Evolutionary conservation across 257 asterid genomes (phyloP).

Genomic region (Linderniella brevidens): DNA sequence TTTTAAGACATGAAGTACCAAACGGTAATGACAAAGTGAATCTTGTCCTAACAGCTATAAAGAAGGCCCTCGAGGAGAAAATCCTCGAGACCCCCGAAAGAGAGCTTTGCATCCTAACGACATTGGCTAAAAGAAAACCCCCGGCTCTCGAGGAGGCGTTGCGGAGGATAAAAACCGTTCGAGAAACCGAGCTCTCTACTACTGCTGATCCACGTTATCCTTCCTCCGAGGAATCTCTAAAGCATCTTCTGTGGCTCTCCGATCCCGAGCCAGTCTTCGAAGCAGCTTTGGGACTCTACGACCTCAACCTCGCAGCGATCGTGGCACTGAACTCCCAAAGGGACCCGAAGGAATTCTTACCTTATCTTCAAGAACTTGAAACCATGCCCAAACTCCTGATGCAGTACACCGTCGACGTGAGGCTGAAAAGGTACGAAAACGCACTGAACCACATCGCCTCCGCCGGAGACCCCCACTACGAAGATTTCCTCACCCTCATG

Average conservation of each 20-base stretch:
- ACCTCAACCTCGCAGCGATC: conserved; percentile 91
- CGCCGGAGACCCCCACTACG: conserved; percentile 66
- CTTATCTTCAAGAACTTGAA: conserved; percentile 77
- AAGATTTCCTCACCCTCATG: conserved; percentile 55
- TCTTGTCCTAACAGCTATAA: conserved; percentile 39
- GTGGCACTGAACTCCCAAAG: conserved; percentile 89
- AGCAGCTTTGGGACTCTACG: conserved; percentile 93
- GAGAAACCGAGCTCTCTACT: conserved; percentile 67
- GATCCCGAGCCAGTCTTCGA: conserved; percentile 79
- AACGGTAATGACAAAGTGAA: conserved; percentile 37
- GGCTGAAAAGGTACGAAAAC: conserved; percentile 55
- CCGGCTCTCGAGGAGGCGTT: conserved; percentile 87
- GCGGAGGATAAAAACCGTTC: conserved; percentile 57
- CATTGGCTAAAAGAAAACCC: conserved; percentile 69
- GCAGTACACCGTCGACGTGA: conserved; percentile 78
- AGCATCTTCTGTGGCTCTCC: conserved; percentile 84
- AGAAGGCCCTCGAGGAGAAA: conserved; percentile 77
- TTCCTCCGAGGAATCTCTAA: conserved; percentile 88
- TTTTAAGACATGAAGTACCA: conserved; percentile 15
- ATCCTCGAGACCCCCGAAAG: conserved; percentile 57
- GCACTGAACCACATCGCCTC: conserved; percentile 73
- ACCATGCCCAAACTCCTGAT: conserved; percentile 48
- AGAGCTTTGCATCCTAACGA: conserved; percentile 91
- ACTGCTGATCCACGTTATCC: conserved; percentile 49
- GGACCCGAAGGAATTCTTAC: conserved; percentile 94